A percentile compares a stretch with the other conserved stretches of the same genome.
Evolutionary conservation across 306 rosid species (phyloP).

Genomic region (Gastrolobium villosum): DNA sequence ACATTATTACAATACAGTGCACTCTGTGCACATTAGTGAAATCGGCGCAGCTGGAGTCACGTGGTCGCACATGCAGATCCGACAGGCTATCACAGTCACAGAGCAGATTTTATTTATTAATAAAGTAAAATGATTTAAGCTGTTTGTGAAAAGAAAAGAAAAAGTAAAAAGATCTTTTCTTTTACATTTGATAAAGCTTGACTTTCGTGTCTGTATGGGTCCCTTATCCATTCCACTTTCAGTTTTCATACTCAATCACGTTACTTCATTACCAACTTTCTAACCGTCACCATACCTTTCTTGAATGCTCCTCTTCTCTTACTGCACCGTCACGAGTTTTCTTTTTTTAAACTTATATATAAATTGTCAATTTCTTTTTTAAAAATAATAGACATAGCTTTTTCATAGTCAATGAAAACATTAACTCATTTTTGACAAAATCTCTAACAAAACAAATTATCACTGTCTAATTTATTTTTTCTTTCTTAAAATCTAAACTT

Average conservation of each 20-base stretch:
- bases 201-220: slow-evolving; percentile 12
- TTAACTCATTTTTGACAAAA: too few species aligned
- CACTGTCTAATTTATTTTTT: too few species aligned
- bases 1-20: neutral
- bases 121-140: slow-evolving; percentile 11
- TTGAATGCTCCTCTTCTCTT: neutral
- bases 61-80: slow-evolving; percentile 47
- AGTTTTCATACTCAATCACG: neutral
- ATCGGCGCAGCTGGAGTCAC: slow-evolving; percentile 29
- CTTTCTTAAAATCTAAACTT: too few species aligned
- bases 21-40: slow-evolving; percentile 17
- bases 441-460: too few species aligned
- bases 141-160: neutral
- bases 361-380: too few species aligned
- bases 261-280: neutral
- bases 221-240: slow-evolving; percentile 24
- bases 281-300: neutral
- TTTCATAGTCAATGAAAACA: too few species aligned
- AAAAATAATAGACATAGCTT: too few species aligned
- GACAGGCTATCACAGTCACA: slow-evolving; percentile 26
- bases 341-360: too few species aligned
- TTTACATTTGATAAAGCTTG: slow-evolving; percentile 3
- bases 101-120: slow-evolving; percentile 32
- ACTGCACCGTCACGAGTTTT: slow-evolving; percentile 5
- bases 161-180: neutral